phyloP scores from a whole-genome alignment of 1,139 yeast genomes.

The Blastobotrys aristatus region DNA sequence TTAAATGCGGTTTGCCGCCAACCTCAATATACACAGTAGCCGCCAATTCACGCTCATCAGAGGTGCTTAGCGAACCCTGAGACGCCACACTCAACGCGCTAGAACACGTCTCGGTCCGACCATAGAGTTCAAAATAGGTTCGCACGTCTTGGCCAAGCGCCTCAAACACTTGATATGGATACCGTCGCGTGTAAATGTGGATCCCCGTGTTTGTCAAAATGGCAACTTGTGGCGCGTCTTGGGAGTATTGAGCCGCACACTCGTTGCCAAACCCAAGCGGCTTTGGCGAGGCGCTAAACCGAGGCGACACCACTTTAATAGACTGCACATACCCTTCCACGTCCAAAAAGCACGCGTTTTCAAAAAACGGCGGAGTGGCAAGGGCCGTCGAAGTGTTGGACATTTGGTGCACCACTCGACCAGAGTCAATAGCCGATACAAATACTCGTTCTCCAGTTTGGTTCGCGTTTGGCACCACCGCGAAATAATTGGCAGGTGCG shows the following conservation, averaged over 20 bases:
- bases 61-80: constrained; percentile 35
- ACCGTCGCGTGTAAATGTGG: constrained; percentile 67
- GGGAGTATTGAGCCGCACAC: constrained; percentile 75
- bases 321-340: constrained; percentile 66
- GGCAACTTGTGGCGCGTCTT: constrained; percentile 53
- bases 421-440: constrained; percentile 78
- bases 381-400: constrained; percentile 37
- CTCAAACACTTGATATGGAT: constrained; percentile 73
- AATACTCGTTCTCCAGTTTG: constrained; percentile 47
- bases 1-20: constrained; percentile 43
- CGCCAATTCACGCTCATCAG: constrained; percentile 44
- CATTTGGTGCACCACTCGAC: constrained; percentile 56
- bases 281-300: constrained; percentile 63
- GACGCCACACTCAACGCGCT: constrained; percentile 81
- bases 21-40: constrained; percentile 45
- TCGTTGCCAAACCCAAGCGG: constrained; percentile 81
- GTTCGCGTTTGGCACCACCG: constrained; percentile 38
- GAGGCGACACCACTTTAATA: constrained; percentile 62
- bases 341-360: constrained; percentile 73
- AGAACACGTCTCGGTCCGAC: constrained; percentile 76
- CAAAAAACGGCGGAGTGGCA: constrained; percentile 51
- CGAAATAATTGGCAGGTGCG: constrained; percentile 79
- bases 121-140: constrained; percentile 51
- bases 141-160: constrained; percentile 58
- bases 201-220: constrained; percentile 77